phyloP scores from a whole-genome alignment of 257 asterid genomes.

The Scutellaria minor region DNA sequence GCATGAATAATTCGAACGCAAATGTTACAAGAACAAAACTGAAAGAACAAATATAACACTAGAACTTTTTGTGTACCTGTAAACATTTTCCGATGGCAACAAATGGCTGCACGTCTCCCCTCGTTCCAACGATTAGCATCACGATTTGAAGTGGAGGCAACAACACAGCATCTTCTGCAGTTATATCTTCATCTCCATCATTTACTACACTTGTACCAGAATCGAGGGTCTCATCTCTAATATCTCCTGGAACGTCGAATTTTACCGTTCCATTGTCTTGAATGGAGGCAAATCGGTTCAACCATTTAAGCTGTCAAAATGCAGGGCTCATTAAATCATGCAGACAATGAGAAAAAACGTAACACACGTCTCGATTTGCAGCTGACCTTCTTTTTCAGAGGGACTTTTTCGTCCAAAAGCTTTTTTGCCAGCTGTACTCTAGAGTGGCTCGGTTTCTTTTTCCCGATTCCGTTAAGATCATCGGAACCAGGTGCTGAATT shows the following conservation, averaged over 20 bases:
- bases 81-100: conserved; percentile 82
- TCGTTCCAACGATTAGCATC: conserved; percentile 89
- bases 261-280: conserved; percentile 80
- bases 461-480: conserved; percentile 35
- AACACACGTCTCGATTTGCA: conserved; percentile 22
- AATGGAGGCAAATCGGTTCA: conserved; percentile 61
- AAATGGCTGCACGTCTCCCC: conserved; percentile 96
- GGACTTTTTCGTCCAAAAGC: conserved; percentile 59
- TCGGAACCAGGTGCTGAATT: conserved; percentile 32
- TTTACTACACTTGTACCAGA: conserved; percentile 49
- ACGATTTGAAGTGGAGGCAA: conserved; percentile 81
- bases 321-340: conserved; percentile 1
- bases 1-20: conserved; percentile 12
- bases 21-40: conserved; percentile 13
- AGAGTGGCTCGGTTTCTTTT: conserved; percentile 39
- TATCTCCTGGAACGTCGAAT: conserved; percentile 71
- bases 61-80: conserved; percentile 51
- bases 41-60: no score
- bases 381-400: conserved; percentile 69
- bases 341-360: background rate
- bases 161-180: conserved; percentile 42
- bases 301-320: conserved; percentile 63
- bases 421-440: conserved; percentile 44
- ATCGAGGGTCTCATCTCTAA: conserved; percentile 52
- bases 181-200: conserved; percentile 42